These are phyloP conservation scores for Rusavskia elegans DNA, from an alignment of 495 filamentous ascomycete genomes.

Conservation along the genomic window DNA sequence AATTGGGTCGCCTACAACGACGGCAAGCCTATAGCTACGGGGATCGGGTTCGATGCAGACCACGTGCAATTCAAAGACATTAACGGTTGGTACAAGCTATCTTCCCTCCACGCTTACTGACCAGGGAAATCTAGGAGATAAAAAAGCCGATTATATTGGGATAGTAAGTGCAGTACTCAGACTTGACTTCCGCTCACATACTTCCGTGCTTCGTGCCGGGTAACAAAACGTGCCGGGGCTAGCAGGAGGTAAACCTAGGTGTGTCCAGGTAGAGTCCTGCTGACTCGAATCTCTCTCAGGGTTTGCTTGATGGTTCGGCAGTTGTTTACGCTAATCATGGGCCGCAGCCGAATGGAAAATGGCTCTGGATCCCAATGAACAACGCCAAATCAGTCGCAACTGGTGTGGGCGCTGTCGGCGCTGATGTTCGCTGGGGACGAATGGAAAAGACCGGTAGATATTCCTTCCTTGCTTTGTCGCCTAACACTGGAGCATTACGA, in stretches of 20 bases:
- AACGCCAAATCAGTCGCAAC: background rate
- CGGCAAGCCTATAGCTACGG: background rate
- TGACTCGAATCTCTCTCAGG: too few relatives aligned
- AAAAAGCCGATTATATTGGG: background rate
- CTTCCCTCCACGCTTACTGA: too few relatives aligned
- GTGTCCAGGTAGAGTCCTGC: too few relatives aligned
- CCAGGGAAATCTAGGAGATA: background rate
- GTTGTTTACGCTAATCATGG: background rate
- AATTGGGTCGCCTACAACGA: background rate
- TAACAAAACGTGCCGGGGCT: too few relatives aligned
- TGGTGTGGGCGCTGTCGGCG: background rate
- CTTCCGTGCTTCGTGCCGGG: too few relatives aligned
- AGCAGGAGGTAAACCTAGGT: too few relatives aligned
- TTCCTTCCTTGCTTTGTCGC: background rate
- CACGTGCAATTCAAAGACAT: background rate
- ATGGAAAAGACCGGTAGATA: background rate
- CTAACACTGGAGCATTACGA: background rate
- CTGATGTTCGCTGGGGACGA: background rate
- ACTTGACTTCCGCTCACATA: too few relatives aligned
- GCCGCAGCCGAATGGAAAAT: background rate
- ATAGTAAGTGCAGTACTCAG: background rate
- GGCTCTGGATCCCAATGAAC: background rate
- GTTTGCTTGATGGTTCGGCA: background rate
- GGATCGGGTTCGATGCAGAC: background rate
- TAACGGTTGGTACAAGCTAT: background rate